phyloP scores from a whole-genome alignment of 2,329 filamentous ascomycete genomes.

The Corynespora cassiicola region DNA sequence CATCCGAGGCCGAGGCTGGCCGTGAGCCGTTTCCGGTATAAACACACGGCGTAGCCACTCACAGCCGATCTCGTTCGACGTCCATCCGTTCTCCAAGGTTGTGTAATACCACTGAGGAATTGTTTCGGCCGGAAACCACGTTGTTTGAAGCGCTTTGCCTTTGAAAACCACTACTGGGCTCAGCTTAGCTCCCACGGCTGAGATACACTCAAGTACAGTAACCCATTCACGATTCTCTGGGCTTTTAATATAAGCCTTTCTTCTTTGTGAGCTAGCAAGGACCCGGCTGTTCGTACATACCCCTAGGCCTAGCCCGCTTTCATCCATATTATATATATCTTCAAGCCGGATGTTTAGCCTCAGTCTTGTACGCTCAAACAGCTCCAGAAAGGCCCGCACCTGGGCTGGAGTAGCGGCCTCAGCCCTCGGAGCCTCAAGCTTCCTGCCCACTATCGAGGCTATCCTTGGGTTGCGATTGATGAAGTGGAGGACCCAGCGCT shows the following conservation, averaged over 20 bases:
- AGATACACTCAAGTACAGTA: conserved; percentile 19
- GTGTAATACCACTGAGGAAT: conserved; percentile 17
- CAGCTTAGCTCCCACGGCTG: conserved; percentile 9
- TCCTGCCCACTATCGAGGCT: conserved; percentile 15
- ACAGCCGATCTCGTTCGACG: conserved; percentile 12
- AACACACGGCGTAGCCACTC: conserved; percentile 13
- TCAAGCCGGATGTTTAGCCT: conserved; percentile 13
- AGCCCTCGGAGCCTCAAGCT: conserved; percentile 10
- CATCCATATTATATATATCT: conserved; percentile 21
- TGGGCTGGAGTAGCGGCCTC: conserved; percentile 13
- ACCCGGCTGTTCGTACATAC: conserved; percentile 17
- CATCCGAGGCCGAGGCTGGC: no score
- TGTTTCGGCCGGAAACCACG: conserved; percentile 15
- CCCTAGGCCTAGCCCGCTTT: conserved; percentile 13
- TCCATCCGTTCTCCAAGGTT: conserved; percentile 18
- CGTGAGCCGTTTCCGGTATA: conserved; percentile 3
- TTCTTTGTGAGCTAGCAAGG: conserved; percentile 12
- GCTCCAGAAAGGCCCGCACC: conserved; percentile 15
- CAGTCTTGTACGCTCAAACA: conserved; percentile 12
- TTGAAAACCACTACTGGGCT: conserved; percentile 19
- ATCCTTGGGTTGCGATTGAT: conserved; percentile 16
- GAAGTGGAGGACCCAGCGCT: conserved; percentile 19
- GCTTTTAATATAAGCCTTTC: conserved; percentile 21
- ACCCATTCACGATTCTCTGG: conserved; percentile 25
- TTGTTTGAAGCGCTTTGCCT: conserved; percentile 19